A percentile compares a stretch with the other conserved stretches of the same genome.
Evolutionary conservation across 2,329 filamentous ascomycete genomes (phyloP).

Genomic region (Nannizzia gypsea): DNA sequence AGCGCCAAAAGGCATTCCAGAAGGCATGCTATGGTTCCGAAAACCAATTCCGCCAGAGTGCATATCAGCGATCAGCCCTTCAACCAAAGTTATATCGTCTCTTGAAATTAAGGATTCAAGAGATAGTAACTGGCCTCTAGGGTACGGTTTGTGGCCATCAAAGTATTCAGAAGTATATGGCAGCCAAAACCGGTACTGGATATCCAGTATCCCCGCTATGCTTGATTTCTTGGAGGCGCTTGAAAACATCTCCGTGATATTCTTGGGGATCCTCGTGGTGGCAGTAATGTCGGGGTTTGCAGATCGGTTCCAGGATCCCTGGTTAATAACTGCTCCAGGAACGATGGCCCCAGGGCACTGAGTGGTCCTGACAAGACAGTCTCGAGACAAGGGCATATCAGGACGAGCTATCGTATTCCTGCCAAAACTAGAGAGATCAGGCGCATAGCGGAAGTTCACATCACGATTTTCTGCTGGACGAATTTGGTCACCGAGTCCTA

Average conservation of each 20-base stretch:
- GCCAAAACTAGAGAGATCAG: constrained; percentile 27
- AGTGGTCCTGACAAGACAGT: constrained; percentile 18
- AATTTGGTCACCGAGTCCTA: constrained; percentile 35
- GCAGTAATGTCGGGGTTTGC: constrained; percentile 18
- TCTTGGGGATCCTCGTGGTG: constrained; percentile 21
- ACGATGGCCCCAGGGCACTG: constrained; percentile 18
- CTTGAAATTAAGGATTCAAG: constrained; percentile 23
- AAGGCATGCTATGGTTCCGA: constrained; percentile 35
- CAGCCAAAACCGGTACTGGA: constrained; percentile 25
- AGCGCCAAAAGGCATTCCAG: constrained; percentile 23
- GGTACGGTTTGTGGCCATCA: constrained; percentile 21
- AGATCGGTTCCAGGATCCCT: constrained; percentile 10
- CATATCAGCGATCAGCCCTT: constrained; percentile 36
- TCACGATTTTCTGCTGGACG: constrained; percentile 13
- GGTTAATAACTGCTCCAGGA: constrained; percentile 3
- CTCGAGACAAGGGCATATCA: constrained; percentile 22
- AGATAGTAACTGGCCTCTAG: constrained; percentile 21
- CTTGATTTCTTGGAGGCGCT: constrained; percentile 24
- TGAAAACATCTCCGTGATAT: constrained; percentile 23
- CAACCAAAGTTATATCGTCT: constrained; percentile 25
- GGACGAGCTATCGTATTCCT: constrained; percentile 25
- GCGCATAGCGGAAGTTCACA: background rate
- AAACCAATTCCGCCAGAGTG: constrained; percentile 34
- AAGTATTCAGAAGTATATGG: constrained; percentile 16
- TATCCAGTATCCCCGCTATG: constrained; percentile 35